Base-by-base conservation (phyloP, 495 filamentous ascomycete species). In the Penicillium silybi region DNA sequence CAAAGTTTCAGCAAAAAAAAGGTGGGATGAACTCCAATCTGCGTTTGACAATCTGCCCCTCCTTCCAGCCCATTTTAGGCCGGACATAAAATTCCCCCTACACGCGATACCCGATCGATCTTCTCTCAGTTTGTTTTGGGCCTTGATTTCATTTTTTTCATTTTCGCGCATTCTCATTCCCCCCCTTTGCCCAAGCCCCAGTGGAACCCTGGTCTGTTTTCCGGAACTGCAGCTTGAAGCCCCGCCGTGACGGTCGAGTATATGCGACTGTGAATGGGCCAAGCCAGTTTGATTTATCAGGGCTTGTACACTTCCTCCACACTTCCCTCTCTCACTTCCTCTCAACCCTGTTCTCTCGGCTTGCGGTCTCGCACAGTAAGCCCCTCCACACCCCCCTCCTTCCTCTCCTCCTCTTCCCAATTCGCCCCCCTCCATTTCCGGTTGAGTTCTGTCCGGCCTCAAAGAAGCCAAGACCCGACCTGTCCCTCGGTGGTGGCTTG, bases 51-150 rank as follows among this genome's bases (percentile, higher is more conserved):
- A 35, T 41, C 29, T 59, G 56, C 59, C 59, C 59, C 59, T 62
- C 59, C 50, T 56, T 55, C 50, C 40, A 16, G 29, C 20, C 48
- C 42, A 26, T 43, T 43, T 39, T 17, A 52, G 37, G 51, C 35
- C 38, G 25, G 32, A 16, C 29, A 52, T 46, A 32, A 48, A 42
- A 22, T 34, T 13, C 43, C 25, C 47, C 11, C 48, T 50, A 58
- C 50, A 47, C 56, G 56, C 56, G 43, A 51, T 50, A 51, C 56
- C 56, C 47, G 47, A 58, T 51, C 52, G 51, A 54, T 51, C 27
- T 23, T 25, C 34, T 26, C 46, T 41, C 44, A 4, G 26, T 44
- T 44, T 34, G 32, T 46, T 46, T 9, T 29, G 22, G 32, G 46
- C 41, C 43, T 50, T 41, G 48, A 42, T 16, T 40, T 51, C 22